These are phyloP conservation scores for Pseudogymnoascus sp. DNA, from an alignment of 2,329 filamentous ascomycete genomes.

Conservation along the genomic window DNA sequence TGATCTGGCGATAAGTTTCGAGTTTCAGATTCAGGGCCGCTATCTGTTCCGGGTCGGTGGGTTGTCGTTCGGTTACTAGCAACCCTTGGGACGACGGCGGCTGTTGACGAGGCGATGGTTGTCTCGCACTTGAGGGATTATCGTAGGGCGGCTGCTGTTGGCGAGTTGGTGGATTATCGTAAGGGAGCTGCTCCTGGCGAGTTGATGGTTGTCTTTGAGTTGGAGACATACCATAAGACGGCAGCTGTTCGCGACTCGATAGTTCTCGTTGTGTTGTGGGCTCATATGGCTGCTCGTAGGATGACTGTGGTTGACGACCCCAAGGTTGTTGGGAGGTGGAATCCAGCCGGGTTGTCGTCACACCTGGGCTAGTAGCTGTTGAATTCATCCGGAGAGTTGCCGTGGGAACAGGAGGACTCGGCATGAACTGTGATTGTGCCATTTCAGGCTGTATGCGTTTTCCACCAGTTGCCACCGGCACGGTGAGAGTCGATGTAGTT, in stretches of 20 bases:
- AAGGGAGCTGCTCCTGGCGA: neutral
- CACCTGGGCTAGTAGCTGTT: conserved; percentile 1
- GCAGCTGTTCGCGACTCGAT: neutral
- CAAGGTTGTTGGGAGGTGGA: neutral
- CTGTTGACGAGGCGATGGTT: too few relatives aligned
- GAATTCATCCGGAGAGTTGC: neutral
- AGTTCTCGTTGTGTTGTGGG: neutral
- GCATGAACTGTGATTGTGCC: neutral
- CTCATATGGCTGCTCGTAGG: neutral
- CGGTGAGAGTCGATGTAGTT: neutral
- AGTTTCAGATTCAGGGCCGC: neutral
- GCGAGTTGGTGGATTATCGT: neutral
- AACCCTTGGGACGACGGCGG: neutral
- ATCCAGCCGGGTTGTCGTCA: neutral
- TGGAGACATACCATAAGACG: neutral
- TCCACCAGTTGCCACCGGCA: neutral
- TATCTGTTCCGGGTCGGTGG: neutral
- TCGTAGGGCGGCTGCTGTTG: neutral
- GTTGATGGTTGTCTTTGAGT: neutral
- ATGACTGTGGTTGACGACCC: neutral
- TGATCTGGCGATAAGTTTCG: conserved; percentile 1
- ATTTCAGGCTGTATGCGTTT: neutral
- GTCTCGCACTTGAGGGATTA: neutral
- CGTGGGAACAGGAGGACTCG: neutral
- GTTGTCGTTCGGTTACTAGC: neutral